Base-by-base conservation (phyloP, 1,139 yeast species). In the Yamadazyma buinensis region DNA sequence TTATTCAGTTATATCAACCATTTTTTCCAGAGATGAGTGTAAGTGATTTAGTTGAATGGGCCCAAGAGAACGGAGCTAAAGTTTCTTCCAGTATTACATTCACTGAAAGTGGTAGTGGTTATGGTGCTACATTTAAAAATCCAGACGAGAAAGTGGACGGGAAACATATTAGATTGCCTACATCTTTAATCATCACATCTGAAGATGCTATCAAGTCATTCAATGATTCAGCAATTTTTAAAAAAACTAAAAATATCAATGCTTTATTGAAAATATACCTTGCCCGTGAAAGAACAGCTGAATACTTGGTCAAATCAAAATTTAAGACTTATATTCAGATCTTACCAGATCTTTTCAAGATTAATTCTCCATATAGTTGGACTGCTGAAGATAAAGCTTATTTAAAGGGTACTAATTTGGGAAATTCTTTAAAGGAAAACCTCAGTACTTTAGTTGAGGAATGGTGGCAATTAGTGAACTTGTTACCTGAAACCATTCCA, bases 341-440 rank as follows among this genome's bases (percentile, higher is more conserved):
- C n/a, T 64, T 87, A 18, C 95, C 95, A 0, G 42, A 52, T 2
- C 61, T 73, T 4, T 48, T 49, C 3, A 60, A 65, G 11, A 67
- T 77, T 19, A 68, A 69, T 24, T 67, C 81, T 5, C 94, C 95
- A 1, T 72, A 76, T 35, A 75, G 75, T 38, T 86, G 90, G 86
- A 56, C 59, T 12, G 55, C 67, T 0, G 59, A 59, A 5, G 84
- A 82, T 30, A 63, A 74, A 40, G 54, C 58, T 2, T 55, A 68
- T 35, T 55, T 87, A 7, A 62, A 67, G 30, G 94, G 90, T 0
- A 81, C 95, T 1, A 64, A 64, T 34, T 52, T 71, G 35, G 76
- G 75, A 1, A 61, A 59, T 38, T 65, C 72, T 0, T 54, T 71
- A 22, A 52, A 58, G 8, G 65, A 57, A n/a, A 61, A 65, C 32